Evolutionary conservation across 108 stramenopile species (phyloP).

Genomic region (Cyclotella distinguenda): DNA sequence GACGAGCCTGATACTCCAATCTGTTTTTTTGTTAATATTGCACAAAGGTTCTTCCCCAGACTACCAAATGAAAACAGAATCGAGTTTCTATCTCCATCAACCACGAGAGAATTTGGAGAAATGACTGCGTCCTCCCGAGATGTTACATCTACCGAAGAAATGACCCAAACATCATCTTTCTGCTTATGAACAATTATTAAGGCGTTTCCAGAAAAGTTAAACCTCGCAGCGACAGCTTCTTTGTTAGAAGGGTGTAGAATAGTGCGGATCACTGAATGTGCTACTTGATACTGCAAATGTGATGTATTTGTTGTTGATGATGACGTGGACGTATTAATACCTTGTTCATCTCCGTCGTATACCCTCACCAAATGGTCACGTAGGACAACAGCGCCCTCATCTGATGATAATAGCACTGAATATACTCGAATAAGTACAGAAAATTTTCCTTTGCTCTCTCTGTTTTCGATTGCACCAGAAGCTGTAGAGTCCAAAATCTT

Average conservation of each 20-base stretch:
- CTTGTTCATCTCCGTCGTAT: constrained; percentile 9
- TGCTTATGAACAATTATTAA: constrained; percentile 26
- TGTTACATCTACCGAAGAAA: constrained; percentile 22
- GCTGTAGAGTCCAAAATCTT: constrained; percentile 31
- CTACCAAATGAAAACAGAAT: constrained; percentile 45
- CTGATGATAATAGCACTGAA: constrained; percentile 22
- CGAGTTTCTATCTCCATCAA: neutral
- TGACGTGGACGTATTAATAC: neutral
- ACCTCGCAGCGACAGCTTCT: constrained; percentile 21
- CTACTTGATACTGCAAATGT: neutral
- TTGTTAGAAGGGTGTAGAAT: constrained; percentile 18
- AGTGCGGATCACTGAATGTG: constrained; percentile 12
- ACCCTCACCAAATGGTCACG: constrained; percentile 26
- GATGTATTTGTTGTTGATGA: no score
- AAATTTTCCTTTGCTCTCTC: neutral
- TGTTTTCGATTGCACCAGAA: constrained; percentile 6
- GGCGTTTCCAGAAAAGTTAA: constrained; percentile 16
- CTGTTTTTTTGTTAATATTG: constrained; percentile 27
- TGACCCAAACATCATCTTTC: constrained; percentile 26
- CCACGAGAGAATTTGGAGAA: constrained; percentile 23
- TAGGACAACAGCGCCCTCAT: constrained; percentile 9
- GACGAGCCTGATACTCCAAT: neutral
- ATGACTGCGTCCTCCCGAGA: constrained; percentile 3
- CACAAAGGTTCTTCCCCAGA: constrained; percentile 26
- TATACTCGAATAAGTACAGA: constrained; percentile 22